Evolutionary conservation across 2,329 filamentous ascomycete species (phyloP), one percentile per base, ranked within the genome.

Genomic region (Fusarium pseudoanthophilum): DNA sequence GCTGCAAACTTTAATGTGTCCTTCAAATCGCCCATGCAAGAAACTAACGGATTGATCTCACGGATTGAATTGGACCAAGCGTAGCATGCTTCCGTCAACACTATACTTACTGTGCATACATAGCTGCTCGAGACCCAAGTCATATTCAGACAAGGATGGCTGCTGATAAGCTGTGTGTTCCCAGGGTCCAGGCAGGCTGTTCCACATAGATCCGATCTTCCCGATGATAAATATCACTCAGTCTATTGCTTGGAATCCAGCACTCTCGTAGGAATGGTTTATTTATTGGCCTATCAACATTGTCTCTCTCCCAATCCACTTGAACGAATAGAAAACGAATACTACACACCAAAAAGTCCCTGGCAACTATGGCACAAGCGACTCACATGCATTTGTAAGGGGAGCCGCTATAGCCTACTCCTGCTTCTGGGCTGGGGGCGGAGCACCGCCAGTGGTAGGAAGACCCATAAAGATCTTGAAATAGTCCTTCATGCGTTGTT

Each of bases 381-480:
- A 53, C 59, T 53, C 48, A 7, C 18, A 45, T 26, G 30, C 20
- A 36, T 42, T 51, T 15, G n/a, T 30, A 37, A 32, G 11, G n/a
- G 14, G 16, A n/a, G 9, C 14, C 16, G n/a, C 10, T 13, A 49
- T 36, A 24, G 9, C 57, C 43, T 74, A 74, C 36, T 75, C 58
- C 78, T 87, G 83, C 81, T 86, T 84, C 81, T 90, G 85, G 60
- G 86, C 82, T 4, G 89, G 83, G 15, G 87, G 85, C n/a, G 87
- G 84, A 32, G 87, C 84, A 48, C 93, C 92, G 67, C 93, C 94
- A 2, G 94, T 97, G 8, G 94, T 96, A 5, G 94, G 94, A 60
- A 97, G 83, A 46, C 94, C 93, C 91, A 96, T 94, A 80, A 93
- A 93, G 79, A 96, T 93, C 89, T 96, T 95, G 88, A 95, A 95